Conservation (phyloP, 306 rosid species). For the Argentina anserina region DNA sequence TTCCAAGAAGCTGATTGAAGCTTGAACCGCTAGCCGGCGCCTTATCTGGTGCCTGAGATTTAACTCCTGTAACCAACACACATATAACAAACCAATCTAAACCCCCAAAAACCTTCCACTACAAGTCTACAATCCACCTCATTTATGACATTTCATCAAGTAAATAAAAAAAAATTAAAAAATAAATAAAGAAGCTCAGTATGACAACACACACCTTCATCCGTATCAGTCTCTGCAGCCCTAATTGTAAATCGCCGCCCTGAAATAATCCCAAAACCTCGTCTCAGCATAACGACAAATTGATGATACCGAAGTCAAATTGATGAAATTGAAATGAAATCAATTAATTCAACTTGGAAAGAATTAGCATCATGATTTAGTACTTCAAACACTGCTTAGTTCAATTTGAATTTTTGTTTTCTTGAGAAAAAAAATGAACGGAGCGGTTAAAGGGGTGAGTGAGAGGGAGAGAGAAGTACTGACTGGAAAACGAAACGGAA, state of each 20-base stretch:
- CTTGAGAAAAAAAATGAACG: constrained; percentile 3
- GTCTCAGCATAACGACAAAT: neutral
- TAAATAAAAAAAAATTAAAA: neutral
- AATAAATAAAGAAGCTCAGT: neutral
- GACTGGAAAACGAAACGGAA: constrained; percentile 49
- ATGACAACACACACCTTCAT: constrained; percentile 40
- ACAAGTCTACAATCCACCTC: neutral
- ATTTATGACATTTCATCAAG: neutral
- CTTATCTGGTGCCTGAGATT: constrained; percentile 53
- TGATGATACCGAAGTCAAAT: neutral
- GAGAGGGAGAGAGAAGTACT: constrained; percentile 20
- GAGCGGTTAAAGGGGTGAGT: neutral
- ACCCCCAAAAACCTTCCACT: neutral
- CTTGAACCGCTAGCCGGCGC: constrained; percentile 51
- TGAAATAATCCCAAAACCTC: constrained; percentile 10
- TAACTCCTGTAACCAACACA: constrained; percentile 25
- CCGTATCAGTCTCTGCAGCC: constrained; percentile 58
- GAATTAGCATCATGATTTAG: neutral
- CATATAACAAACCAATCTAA: neutral
- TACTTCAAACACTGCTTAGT: neutral
- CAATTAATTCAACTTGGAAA: neutral
- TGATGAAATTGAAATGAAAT: neutral
- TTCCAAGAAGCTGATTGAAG: constrained; percentile 64
- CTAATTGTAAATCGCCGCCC: constrained; percentile 53
- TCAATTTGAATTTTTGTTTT: neutral